Conservation (phyloP, 768 basidiomycete species). For the Cystofilobasidium ferigula region DNA sequence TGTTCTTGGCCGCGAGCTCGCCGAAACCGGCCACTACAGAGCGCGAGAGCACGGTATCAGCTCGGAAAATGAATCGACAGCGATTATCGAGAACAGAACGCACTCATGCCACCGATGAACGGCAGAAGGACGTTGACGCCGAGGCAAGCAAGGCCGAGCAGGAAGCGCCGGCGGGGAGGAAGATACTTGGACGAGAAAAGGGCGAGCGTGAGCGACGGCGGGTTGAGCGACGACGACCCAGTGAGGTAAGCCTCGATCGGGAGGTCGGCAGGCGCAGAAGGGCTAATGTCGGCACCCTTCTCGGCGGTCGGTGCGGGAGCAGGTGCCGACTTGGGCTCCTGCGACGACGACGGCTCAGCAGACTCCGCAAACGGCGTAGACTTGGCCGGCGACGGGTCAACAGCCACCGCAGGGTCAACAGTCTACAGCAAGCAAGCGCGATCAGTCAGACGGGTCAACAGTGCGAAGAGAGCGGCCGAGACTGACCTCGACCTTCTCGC, state of each 20-base stretch:
- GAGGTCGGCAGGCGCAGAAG: conserved; percentile 12
- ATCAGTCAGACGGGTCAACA: background rate
- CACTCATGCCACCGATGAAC: conserved; percentile 25
- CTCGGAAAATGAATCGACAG: background rate
- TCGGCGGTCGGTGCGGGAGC: background rate
- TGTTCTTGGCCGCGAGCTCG: conserved; percentile 19
- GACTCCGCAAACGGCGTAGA: background rate
- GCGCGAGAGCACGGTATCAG: background rate
- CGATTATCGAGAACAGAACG: background rate
- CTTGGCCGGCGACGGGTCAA: background rate
- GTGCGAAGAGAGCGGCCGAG: background rate
- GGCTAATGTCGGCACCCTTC: background rate
- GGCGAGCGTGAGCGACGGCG: conserved; percentile 26
- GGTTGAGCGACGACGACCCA: conserved; percentile 9
- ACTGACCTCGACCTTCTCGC: conserved; percentile 10
- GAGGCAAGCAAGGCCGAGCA: conserved; percentile 25
- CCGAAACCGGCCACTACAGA: conserved; percentile 22
- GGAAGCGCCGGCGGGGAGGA: conserved; percentile 16
- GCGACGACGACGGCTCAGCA: background rate
- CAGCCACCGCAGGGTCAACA: background rate
- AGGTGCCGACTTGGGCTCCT: background rate
- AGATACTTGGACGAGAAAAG: conserved; percentile 26
- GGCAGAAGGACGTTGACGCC: conserved; percentile 26
- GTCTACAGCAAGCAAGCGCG: background rate
- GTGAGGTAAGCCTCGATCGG: conserved; percentile 20